phyloP scores from a whole-genome alignment of 345 rosid genomes.

The Syzygium jambos region DNA sequence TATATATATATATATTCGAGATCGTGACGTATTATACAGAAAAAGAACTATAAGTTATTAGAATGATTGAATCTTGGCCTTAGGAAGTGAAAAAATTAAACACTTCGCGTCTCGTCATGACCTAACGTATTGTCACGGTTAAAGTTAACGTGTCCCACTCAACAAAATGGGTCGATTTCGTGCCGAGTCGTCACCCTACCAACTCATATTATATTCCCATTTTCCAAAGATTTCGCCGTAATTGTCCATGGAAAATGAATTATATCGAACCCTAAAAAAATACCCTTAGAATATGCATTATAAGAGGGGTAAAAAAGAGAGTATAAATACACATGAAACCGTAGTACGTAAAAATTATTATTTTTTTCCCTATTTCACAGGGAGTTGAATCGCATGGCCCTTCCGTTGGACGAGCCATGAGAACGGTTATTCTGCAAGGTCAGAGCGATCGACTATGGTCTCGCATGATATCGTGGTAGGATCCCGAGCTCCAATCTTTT shows the following conservation, averaged over 20 bases:
- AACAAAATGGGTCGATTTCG: neutral
- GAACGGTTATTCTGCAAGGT: neutral
- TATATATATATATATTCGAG: neutral
- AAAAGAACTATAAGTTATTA: neutral
- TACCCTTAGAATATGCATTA: neutral
- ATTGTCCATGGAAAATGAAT: neutral
- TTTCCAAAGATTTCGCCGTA: neutral
- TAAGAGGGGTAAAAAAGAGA: too few relatives aligned
- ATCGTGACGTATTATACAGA: neutral
- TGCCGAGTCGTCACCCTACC: neutral
- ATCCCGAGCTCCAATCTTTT: neutral
- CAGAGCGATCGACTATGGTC: neutral
- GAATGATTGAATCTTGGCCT: neutral
- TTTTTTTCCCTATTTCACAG: neutral
- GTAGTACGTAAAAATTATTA: neutral
- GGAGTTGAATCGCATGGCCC: too few relatives aligned
- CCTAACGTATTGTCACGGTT: neutral
- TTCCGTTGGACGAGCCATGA: neutral
- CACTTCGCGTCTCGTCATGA: neutral
- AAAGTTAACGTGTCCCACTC: fast-evolving
- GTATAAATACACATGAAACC: neutral
- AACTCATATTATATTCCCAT: neutral
- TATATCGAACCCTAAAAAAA: neutral
- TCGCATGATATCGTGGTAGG: fast-evolving
- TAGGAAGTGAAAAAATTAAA: neutral